Base-by-base conservation (phyloP, 2,329 filamentous ascomycete genomes). In the Claviceps monticola region DNA sequence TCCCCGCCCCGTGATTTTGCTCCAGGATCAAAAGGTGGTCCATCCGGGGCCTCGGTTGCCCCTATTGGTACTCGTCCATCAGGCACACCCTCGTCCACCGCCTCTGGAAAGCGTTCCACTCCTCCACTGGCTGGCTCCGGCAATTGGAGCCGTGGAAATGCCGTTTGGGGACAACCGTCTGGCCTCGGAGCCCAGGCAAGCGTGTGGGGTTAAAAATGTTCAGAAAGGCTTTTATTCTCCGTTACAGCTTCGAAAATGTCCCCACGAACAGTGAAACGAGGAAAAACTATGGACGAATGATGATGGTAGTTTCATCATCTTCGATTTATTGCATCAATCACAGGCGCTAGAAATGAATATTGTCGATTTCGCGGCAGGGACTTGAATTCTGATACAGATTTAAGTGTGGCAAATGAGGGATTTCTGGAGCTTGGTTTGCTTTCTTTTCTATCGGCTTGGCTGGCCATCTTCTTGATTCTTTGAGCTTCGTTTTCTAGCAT, bases 11-110 rank as follows among this genome's bases (percentile, higher is more conserved):
- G 82, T 44, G 76, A 81, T 50, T 76, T 82, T 39, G 70, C 74
- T 34, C 76, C 67, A 54, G 72, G 69, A 46, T 66, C 68, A 50
- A 80, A 79, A 70, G 65, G 78, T 56, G 72, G 71, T 48, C 74
- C 76, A 55, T 66, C 73, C 48, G 77, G 76, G 51, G 75, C 76
- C 53, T 75, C 85, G 4, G 89, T 97, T 50, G 91, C 89, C 21
- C 91, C 93, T 17, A 97, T 97, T 60, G 93, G 93, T 57, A 96
- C 91, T 53, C 84, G 93, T 45, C 91, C 91, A 3, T 76, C 79
- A 17, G 78, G 75, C 41, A 76, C 74, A 37, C 70, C 79, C n/a
- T 70, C 67, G 36, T 66, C 64, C 29, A 68, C 68, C 8, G 66
- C 71, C 42, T 75, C 78, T 55, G 71, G 73, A 68, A 93, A 93